These are phyloP conservation scores for Cornus kousa DNA, from an alignment of 148 eudicot species.

Conservation along the genomic window DNA sequence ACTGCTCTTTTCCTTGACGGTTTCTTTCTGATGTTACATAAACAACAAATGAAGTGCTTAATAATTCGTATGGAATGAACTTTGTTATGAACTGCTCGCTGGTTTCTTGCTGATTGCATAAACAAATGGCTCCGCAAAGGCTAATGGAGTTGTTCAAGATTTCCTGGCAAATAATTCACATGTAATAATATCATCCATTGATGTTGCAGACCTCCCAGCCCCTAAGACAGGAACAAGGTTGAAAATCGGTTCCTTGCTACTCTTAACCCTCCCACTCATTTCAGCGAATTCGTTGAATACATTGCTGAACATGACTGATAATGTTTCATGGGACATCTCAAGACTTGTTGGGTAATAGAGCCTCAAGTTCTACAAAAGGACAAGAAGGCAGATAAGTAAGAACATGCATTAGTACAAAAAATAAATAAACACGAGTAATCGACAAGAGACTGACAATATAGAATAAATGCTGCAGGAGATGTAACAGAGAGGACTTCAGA, in stretches of 20 bases:
- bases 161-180: conserved; percentile 75
- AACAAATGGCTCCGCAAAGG: neutral
- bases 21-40: too few species aligned
- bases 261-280: conserved; percentile 28
- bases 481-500: neutral
- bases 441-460: neutral
- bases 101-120: neutral
- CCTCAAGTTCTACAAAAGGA: conserved; percentile 56
- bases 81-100: neutral
- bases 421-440: neutral
- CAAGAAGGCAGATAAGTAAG: neutral
- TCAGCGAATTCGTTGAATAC: conserved; percentile 52
- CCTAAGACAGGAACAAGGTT: conserved; percentile 81
- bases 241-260: conserved; percentile 46
- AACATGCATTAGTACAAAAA: neutral
- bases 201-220: conserved; percentile 56
- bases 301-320: conserved; percentile 41
- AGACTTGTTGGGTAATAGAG: conserved; percentile 54
- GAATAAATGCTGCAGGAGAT: neutral
- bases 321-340: conserved; percentile 39
- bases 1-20: too few species aligned
- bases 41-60: too few species aligned
- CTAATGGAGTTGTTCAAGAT: conserved; percentile 7
- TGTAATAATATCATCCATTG: conserved; percentile 61
- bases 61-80: too few species aligned